Evolutionary conservation across 2,329 filamentous ascomycete genomes (phyloP), one percentile per base, ranked within the genome.

Genomic region (Aspergillus sp.): DNA sequence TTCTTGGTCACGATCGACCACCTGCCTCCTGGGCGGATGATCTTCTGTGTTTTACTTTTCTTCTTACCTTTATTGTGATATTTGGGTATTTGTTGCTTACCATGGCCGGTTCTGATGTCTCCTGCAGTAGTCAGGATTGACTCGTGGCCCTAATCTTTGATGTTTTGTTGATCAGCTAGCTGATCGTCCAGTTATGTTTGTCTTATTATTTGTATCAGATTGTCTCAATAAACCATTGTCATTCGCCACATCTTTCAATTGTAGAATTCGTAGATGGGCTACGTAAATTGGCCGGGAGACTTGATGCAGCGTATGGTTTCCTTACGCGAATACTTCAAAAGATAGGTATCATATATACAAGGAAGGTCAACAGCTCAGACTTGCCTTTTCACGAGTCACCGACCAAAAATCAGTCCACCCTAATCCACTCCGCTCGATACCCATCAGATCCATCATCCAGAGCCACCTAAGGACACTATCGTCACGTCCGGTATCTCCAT

Each of bases 71-170:
- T 45, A 13, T 34, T 49, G 34, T 58, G 48, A 53, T 38, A 52
- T 47, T 48, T 53, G 38, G 47, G 45, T 19, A 52, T 54, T 50
- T 34, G 40, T 52, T 48, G 40, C 47, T 29, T 29, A 29, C 25
- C 25, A 29, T 40, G 65, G 74, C 71, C 75, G 73, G 70, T 76
- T 78, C 77, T 80, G 77, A 78, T 66, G 77, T 79, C 76, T 78
- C 76, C 75, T 69, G 45, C 58, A 32, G 47, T 38, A 38, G 14
- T 38, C 56, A 57, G 71, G 73, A 75, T 79, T 74, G 77, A 80
- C 77, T 79, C 77, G 77, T 78, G 76, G 75, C 74, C 64, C 58
- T 56, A 52, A 49, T 58, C 53, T 41, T 23, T 44, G 25, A n/a
- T 52, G 41, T 40, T 50, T 49, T 36, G 42, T 45, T 50, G 21